These are phyloP conservation scores for Coix lacrymajobi DNA, from an alignment of 176 grass and related monocot genomes.

Conservation along the genomic window DNA sequence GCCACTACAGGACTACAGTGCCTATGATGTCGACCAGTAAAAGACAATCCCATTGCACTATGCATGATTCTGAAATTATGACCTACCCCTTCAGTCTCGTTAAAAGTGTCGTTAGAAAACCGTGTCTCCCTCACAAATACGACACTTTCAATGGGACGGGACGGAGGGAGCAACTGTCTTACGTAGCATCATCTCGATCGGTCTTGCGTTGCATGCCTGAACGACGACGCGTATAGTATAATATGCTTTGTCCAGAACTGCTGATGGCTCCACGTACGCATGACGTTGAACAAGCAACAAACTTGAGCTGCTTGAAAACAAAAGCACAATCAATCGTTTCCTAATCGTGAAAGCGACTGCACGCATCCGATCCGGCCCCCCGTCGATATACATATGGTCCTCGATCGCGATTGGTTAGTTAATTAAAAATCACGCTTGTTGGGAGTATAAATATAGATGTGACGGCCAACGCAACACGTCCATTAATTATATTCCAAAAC, in stretches of 20 bases:
- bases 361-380: neutral
- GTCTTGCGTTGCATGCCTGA: neutral
- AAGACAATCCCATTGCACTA: neutral
- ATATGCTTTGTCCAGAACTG: neutral
- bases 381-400: too few species aligned
- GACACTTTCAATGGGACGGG: too few species aligned
- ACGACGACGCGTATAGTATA: neutral
- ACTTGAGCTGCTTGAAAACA: neutral
- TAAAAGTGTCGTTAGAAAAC: too few species aligned
- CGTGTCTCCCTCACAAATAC: too few species aligned
- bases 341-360: neutral
- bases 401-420: too few species aligned
- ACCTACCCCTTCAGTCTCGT: too few species aligned
- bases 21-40: neutral
- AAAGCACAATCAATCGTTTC: neutral
- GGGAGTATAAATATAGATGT: too few species aligned
- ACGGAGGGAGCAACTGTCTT: too few species aligned
- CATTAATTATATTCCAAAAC: too few species aligned
- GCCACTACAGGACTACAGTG: neutral
- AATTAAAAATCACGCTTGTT: too few species aligned
- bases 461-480: too few species aligned
- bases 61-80: neutral
- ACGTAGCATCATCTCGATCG: neutral
- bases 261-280: neutral
- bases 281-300: slow-evolving; percentile 24